These are phyloP conservation scores for Casuarina equisetifolia DNA, from an alignment of 306 rosid species.

Conservation along the genomic window DNA sequence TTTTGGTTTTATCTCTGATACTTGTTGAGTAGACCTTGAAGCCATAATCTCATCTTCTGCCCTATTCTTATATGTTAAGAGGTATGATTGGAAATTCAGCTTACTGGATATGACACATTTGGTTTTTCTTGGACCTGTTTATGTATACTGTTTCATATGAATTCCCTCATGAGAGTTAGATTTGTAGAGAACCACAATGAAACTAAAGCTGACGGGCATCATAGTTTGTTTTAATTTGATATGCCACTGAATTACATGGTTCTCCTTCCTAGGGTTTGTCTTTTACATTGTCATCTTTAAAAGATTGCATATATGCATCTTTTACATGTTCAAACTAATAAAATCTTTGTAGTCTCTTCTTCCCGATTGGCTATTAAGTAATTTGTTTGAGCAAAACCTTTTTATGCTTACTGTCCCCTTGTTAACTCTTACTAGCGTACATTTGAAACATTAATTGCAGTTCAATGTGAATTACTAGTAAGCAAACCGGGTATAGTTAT, in stretches of 20 bases:
- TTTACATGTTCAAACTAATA: neutral
- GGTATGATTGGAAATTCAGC: too few species aligned
- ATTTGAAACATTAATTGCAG: constrained; percentile 5
- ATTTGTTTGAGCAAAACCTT: neutral
- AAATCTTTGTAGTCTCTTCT: neutral
- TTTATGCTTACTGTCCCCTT: neutral
- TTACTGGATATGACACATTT: neutral
- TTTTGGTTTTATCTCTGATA: neutral
- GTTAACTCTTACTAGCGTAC: neutral
- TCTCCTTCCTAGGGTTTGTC: neutral
- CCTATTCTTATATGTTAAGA: neutral
- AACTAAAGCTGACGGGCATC: neutral
- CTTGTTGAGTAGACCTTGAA: neutral
- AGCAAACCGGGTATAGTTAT: constrained; percentile 1
- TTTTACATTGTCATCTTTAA: neutral
- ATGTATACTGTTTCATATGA: neutral
- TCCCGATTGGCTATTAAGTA: neutral
- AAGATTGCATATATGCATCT: neutral
- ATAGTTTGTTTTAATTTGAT: neutral
- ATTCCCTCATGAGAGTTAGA: neutral
- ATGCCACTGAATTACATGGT: neutral
- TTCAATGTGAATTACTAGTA: neutral
- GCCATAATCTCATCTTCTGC: neutral
- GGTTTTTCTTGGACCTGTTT: neutral
- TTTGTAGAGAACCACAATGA: neutral